A percentile compares a stretch with the other conserved stretches of the same genome.
These are phyloP conservation scores for Curvularia eragrostidis DNA, from an alignment of 2,329 filamentous ascomycete species.

Conservation along the genomic window DNA sequence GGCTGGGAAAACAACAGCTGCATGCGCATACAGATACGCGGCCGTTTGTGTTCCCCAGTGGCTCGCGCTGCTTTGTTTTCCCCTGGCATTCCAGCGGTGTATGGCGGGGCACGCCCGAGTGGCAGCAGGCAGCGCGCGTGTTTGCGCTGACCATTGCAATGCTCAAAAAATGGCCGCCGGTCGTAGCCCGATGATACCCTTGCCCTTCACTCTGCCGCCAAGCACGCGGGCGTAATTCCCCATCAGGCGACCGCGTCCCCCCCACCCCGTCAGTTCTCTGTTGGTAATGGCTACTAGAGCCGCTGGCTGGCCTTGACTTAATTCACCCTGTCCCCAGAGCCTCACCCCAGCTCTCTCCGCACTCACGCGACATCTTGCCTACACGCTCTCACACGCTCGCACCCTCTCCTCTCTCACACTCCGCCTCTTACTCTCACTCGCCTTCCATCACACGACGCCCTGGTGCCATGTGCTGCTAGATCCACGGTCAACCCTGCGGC, in stretches of 20 bases:
- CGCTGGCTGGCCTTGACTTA: conserved; percentile 20
- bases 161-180: conserved; percentile 16
- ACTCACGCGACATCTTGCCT: conserved; percentile 15
- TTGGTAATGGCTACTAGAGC: conserved; percentile 19
- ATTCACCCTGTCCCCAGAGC: conserved; percentile 27
- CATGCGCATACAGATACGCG: neutral
- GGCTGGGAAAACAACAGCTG: neutral
- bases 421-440: neutral
- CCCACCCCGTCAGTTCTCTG: conserved; percentile 19
- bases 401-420: neutral
- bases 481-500: conserved; percentile 30
- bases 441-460: neutral
- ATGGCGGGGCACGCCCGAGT: neutral
- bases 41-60: neutral
- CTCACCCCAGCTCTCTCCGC: conserved; percentile 22
- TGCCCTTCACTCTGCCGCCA: conserved; percentile 11
- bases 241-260: conserved; percentile 14
- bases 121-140: neutral
- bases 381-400: neutral
- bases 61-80: neutral
- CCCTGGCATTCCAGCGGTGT: neutral
- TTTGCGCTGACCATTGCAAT: conserved; percentile 12
- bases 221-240: conserved; percentile 16
- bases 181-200: conserved; percentile 16
- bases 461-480: conserved; percentile 30